Base-by-base conservation (phyloP, 805 yeast genomes). In the Saccharomycopsis guyanensis region DNA sequence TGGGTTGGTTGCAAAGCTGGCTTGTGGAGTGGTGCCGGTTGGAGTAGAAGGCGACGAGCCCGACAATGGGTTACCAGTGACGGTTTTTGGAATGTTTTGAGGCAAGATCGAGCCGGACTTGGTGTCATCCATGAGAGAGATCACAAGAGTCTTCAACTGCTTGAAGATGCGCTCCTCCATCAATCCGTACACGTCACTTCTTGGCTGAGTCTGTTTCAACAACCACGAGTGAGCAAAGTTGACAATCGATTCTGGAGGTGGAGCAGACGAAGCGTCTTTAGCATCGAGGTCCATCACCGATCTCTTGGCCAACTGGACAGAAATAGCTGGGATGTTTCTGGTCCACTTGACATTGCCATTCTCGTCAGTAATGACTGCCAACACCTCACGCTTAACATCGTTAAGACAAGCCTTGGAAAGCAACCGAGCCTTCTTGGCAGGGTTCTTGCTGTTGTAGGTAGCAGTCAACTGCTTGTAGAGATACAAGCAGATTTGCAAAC, bases 281-380 rank as follows among this genome's bases (percentile, higher is more conserved):
- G 53, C 56, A 4, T 47, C 55, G 3, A 57, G 48, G 31, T 18
- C 23, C 40, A 18, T 24, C 25, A 16, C 34, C 25, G 53, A 40
- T 43, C 64, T 66, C 54, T 75, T 73, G 29, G 75, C 73, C 41
- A 83, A 58, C 59, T 82, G 94, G 50, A 86, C 70, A 3, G 91
- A 75, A 52, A 87, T 76, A 13, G 83, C 70, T 53, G 78, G 73
- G 22, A 86, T 75, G 61, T 86, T 86, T 58, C 86, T 76, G 0
- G 96, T 86, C 96, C 96, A 86, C 66, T 88, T 86, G 49, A 86
- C 78, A 60, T 84, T 85, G 1, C 95, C 95, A 56, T 81, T 83
- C 49, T 83, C 86, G 63, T 86, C 95, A 29, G 87, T 77, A 15
- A 86, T 86, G 39, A 86, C 82, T 27, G 89, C 82, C 45, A 84